Base-by-base conservation (phyloP, 73 alveolate species). In the Paraurostyla sp. region DNA sequence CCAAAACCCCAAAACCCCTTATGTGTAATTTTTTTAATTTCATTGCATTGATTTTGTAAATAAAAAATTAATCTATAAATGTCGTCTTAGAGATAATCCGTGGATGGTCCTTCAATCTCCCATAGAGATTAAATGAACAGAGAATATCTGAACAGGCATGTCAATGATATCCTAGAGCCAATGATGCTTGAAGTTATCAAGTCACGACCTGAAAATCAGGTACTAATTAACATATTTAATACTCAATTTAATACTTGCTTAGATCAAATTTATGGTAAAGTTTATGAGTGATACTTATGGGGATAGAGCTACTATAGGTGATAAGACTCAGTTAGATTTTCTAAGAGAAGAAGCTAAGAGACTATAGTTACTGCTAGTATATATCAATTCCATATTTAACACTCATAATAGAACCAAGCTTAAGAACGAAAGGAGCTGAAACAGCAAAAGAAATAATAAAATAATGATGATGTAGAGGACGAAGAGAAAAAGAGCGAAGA, bases 131-230 rank as follows among this genome's bases (percentile, higher is more conserved):
- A 52, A n/a, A 51, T 52, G 80, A 87, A 87, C 76, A 43, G 85
- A 36, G 89, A 76, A 29, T 87, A 87, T 59, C 58, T 87, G 20
- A 58, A 38, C 76, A 23, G 85, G 40, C 35, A 87, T 38, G 75
- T 87, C 46, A 76, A 76, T 25, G 35, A 49, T n/a, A 87, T 87
- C 33, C 85, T 87, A 15, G 93, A 87, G 76, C 90, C 93, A 54
- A 51, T 87, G 89, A 78, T 87, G 45, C 60, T 76, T 25, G 90
- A 88, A 48, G 27, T 54, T 22, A 32, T 88, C 71, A 71, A 80
- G 45, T 46, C 36, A 49, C 42, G 71, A 30, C 94, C 94, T 7
- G 93, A 87, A 3, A 81, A 76, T 43, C 78, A 69, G 62, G 85
- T 52, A 76, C n/a, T n/a, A n/a, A n/a, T n/a, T n/a, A n/a, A n/a